phyloP scores from a whole-genome alignment of 176 grass and related monocot genomes.

The Oryza longistaminata region DNA sequence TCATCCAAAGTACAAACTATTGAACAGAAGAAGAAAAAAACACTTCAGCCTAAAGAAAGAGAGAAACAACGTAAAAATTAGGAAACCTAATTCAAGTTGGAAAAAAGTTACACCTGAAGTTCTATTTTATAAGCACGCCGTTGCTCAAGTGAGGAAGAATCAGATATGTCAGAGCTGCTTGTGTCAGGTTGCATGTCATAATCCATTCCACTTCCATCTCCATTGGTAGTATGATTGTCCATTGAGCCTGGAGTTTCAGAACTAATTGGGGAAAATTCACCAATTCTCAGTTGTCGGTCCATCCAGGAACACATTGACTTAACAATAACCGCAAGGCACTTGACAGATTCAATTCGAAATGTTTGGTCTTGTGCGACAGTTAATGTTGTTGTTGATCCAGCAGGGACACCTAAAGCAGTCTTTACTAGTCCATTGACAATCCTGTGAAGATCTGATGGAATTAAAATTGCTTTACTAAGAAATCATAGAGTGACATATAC shows the following conservation, averaged over 20 bases:
- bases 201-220: conserved; percentile 72
- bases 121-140: conserved; percentile 88
- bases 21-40: background rate
- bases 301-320: conserved; percentile 86
- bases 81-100: conserved; percentile 4
- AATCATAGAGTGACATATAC: conserved; percentile 34
- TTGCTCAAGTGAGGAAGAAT: conserved; percentile 84
- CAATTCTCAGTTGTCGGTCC: conserved; percentile 91
- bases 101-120: conserved; percentile 67
- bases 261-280: conserved; percentile 57
- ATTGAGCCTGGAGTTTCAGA: conserved; percentile 51
- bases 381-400: conserved; percentile 79
- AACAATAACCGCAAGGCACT: conserved; percentile 78
- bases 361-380: conserved; percentile 85
- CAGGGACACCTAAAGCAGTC: conserved; percentile 86
- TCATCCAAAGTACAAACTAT: background rate
- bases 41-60: background rate
- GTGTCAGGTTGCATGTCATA: conserved; percentile 63
- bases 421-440: conserved; percentile 94
- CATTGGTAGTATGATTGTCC: conserved; percentile 62
- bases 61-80: background rate
- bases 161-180: conserved; percentile 62
- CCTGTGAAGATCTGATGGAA: conserved; percentile 58
- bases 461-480: conserved; percentile 52
- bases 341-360: conserved; percentile 89